A percentile compares a stretch with the other conserved stretches of the same genome.
Conservation (phyloP, 2,329 filamentous ascomycete genomes). For the Fusarium sp. region DNA sequence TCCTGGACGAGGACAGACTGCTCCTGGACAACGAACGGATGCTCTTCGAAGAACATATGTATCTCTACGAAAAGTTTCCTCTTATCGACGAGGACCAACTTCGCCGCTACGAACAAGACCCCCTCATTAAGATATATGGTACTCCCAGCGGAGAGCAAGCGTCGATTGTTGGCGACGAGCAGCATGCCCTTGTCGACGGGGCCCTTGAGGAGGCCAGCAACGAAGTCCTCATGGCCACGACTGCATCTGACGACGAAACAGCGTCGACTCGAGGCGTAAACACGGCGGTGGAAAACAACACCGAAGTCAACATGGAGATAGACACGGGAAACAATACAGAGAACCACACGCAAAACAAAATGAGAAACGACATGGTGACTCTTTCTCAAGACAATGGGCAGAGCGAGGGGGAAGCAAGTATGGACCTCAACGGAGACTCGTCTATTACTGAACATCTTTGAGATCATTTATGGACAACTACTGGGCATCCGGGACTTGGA, state of each 20-base stretch:
- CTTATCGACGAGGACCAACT: background rate
- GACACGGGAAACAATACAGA: background rate
- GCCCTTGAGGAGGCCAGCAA: background rate
- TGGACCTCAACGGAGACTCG: background rate
- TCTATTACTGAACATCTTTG: background rate
- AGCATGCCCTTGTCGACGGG: background rate
- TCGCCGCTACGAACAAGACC: background rate
- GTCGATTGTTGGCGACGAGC: background rate
- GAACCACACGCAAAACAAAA: background rate
- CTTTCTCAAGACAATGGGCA: background rate
- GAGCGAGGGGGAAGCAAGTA: background rate
- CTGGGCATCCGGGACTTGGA: background rate
- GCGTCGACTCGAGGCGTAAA: constrained; percentile 3
- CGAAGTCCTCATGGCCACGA: constrained; percentile 4
- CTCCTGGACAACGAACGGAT: background rate
- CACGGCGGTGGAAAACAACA: background rate
- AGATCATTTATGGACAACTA: background rate
- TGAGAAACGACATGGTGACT: too few species aligned
- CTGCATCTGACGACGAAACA: background rate
- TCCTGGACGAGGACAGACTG: background rate
- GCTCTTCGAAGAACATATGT: background rate
- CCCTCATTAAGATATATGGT: background rate
- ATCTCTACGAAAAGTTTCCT: background rate
- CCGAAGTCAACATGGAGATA: background rate
- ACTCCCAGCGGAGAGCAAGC: background rate